phyloP scores from a whole-genome alignment of 305 asterid species.

The Solanum hybrid region DNA sequence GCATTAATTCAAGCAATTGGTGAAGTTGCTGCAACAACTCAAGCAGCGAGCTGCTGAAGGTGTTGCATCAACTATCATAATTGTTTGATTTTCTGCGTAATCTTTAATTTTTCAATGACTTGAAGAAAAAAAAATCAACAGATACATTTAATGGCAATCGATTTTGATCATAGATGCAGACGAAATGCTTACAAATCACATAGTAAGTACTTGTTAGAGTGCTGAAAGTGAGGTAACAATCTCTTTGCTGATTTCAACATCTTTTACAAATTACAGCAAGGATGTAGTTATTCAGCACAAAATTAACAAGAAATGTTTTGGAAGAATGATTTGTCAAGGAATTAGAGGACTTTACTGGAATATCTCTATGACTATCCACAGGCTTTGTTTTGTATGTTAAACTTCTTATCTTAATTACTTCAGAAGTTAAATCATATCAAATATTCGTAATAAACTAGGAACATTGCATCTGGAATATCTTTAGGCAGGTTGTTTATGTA shows the following conservation, averaged over 20 bases:
- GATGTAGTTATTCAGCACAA: background rate
- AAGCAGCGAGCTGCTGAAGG: background rate
- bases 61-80: background rate
- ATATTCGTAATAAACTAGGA: conserved; percentile 42
- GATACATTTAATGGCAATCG: background rate
- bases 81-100: background rate
- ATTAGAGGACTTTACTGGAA: background rate
- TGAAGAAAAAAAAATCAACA: background rate
- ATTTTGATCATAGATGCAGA: background rate
- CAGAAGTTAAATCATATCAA: conserved; percentile 22
- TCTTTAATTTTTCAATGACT: no score
- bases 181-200: background rate
- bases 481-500: conserved; percentile 50
- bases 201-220: background rate
- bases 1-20: no score
- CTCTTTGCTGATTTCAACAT: background rate
- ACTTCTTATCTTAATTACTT: background rate
- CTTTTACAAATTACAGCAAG: background rate
- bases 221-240: background rate
- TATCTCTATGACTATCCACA: conserved; percentile 6
- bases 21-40: background rate
- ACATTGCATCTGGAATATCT: conserved; percentile 46
- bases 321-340: background rate
- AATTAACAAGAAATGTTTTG: background rate
- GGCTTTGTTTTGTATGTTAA: conserved; percentile 10